A percentile compares a stretch with the other conserved stretches of the same genome.
phyloP scores from a whole-genome alignment of 1,284 basidiomycete genomes.

The Malassezia equina region DNA sequence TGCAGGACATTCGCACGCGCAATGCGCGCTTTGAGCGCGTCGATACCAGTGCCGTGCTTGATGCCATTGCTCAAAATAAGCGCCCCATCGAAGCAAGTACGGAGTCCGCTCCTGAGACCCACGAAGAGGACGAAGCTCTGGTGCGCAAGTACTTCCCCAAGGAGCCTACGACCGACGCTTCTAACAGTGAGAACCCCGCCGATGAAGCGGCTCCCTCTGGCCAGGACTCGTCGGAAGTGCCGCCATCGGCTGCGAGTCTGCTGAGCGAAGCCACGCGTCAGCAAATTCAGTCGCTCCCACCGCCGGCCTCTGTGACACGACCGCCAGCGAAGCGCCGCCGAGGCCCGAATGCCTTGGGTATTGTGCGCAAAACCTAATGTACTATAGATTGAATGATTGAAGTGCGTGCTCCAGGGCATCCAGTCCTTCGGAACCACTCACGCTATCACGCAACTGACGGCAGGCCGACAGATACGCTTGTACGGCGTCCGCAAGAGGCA shows the following conservation, averaged over 20 bases:
- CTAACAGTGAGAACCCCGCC: conserved; percentile 3
- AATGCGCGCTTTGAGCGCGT: conserved; percentile 79
- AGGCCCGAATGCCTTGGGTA: conserved; percentile 35
- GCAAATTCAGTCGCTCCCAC: conserved; percentile 10
- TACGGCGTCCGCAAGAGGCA: background rate
- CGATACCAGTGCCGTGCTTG: conserved; percentile 36
- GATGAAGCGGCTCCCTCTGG: no score
- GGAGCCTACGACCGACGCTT: conserved; percentile 10
- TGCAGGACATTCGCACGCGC: conserved; percentile 83
- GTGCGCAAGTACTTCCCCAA: conserved; percentile 77
- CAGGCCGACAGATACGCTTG: background rate
- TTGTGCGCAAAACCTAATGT: conserved; percentile 30
- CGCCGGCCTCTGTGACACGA: background rate
- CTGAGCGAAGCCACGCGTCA: conserved; percentile 20
- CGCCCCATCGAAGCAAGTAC: conserved; percentile 8
- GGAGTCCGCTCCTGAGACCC: conserved; percentile 40
- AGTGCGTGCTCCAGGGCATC: background rate
- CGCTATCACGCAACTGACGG: background rate
- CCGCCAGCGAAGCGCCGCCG: conserved; percentile 31
- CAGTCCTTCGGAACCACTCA: background rate
- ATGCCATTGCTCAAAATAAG: conserved; percentile 15
- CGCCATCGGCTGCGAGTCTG: conserved; percentile 20
- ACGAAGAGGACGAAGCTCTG: conserved; percentile 81
- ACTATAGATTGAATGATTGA: conserved; percentile 1
- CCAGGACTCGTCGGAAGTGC: background rate